A percentile compares a stretch with the other conserved stretches of the same genome.
Conservation (phyloP, 192 early-diverging fungal species). For the Coemansia sp. region DNA sequence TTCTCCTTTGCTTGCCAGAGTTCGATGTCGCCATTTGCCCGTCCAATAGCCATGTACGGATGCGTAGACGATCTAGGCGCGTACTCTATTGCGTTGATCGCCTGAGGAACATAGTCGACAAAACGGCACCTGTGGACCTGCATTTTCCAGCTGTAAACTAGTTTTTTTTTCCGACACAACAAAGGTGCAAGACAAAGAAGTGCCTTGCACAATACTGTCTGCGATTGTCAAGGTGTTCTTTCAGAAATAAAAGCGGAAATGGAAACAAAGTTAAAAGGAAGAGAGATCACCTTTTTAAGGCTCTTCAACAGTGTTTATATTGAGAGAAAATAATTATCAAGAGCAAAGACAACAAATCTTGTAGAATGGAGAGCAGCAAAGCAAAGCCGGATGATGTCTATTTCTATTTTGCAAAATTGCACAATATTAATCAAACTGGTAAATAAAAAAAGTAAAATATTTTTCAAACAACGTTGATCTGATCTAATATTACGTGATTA, state of each 20-base stretch:
- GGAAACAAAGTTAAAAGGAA: neutral
- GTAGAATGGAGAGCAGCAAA: neutral
- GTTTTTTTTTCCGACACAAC: neutral
- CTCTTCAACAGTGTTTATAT: neutral
- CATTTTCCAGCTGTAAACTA: slow-evolving; percentile 44
- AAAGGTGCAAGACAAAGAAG: too few species aligned
- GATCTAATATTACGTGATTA: too few species aligned
- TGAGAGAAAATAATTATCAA: neutral
- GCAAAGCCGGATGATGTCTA: neutral
- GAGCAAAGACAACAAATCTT: neutral
- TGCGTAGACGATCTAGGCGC: slow-evolving; percentile 60
- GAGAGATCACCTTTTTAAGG: too few species aligned
- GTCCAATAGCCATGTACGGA: slow-evolving; percentile 73
- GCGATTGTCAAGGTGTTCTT: neutral
- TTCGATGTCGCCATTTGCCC: slow-evolving; percentile 93
- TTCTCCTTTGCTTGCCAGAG: slow-evolving; percentile 76
- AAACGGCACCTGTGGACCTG: slow-evolving; percentile 85
- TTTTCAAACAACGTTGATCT: too few species aligned
- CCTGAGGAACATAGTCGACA: slow-evolving; percentile 80
- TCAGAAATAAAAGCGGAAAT: neutral
- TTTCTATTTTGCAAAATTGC: slow-evolving; percentile 2
- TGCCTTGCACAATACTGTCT: neutral
- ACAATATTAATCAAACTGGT: too few species aligned
- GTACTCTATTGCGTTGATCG: slow-evolving; percentile 81
- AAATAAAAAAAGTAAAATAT: too few species aligned